Percentiles rank a stretch among this genome's conserved stretches.
These are phyloP conservation scores for Aspergillus ellipticus DNA, from an alignment of 495 filamentous ascomycete species.

Conservation along the genomic window DNA sequence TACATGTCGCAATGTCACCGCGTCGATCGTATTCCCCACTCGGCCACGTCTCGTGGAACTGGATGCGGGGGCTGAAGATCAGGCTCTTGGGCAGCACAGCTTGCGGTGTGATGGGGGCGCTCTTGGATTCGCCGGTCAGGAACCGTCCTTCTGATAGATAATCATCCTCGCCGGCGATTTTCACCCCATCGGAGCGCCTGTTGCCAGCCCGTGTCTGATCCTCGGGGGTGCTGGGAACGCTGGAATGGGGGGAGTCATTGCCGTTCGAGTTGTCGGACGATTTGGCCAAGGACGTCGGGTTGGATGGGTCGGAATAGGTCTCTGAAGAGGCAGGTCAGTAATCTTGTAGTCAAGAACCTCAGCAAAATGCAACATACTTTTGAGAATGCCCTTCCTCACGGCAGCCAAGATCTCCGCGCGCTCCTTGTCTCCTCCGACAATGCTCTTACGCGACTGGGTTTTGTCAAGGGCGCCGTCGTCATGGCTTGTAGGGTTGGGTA, in stretches of 20 bases:
- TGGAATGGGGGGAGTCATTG: constrained; percentile 76
- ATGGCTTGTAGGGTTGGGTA: constrained; percentile 32
- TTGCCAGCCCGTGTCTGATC: constrained; percentile 56
- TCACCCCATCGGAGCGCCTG: constrained; percentile 59
- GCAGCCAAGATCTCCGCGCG: constrained; percentile 86
- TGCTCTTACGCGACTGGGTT: constrained; percentile 68
- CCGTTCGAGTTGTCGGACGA: constrained; percentile 29
- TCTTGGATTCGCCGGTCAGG: constrained; percentile 59
- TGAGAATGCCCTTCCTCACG: constrained; percentile 90
- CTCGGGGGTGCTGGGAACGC: constrained; percentile 79
- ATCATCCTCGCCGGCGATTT: constrained; percentile 81
- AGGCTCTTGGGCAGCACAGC: constrained; percentile 65
- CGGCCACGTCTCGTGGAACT: constrained; percentile 96
- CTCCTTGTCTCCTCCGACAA: constrained; percentile 86
- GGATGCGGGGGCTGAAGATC: constrained; percentile 86
- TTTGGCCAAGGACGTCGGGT: constrained; percentile 59
- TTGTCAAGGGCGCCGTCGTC: constrained; percentile 57
- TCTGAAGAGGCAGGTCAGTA: constrained; percentile 32
- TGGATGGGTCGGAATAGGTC: constrained; percentile 57
- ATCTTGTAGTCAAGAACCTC: constrained; percentile 1
- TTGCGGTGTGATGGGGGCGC: constrained; percentile 73
- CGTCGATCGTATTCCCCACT: constrained; percentile 93
- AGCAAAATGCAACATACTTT: constrained; percentile 59
- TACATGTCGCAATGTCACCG: constrained; percentile 96
- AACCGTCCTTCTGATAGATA: constrained; percentile 74